phyloP scores from a whole-genome alignment of 2,329 filamentous ascomycete genomes.

The Thyridium curvatum region DNA sequence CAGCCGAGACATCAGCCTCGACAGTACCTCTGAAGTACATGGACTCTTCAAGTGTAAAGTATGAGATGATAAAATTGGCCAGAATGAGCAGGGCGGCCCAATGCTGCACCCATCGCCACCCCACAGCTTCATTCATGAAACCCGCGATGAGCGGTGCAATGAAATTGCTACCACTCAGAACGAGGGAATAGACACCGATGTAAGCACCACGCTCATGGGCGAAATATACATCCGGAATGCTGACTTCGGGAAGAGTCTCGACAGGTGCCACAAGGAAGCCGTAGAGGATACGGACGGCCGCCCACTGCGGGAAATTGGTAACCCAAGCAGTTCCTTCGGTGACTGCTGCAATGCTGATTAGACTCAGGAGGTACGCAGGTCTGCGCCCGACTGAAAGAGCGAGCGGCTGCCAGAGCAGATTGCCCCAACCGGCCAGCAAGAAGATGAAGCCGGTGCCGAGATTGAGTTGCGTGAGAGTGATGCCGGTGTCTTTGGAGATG shows the following conservation, averaged over 20 bases:
- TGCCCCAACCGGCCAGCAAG: constrained; percentile 34
- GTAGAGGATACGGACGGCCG: constrained; percentile 24
- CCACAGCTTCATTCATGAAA: constrained; percentile 38
- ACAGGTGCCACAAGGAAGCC: constrained; percentile 33
- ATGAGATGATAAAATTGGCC: constrained; percentile 40
- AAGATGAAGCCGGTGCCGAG: constrained; percentile 25
- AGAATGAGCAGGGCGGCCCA: constrained; percentile 48
- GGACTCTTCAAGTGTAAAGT: constrained; percentile 55
- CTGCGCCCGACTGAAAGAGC: constrained; percentile 32
- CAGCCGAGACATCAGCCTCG: too few relatives aligned
- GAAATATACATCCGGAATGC: constrained; percentile 20
- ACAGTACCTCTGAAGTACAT: constrained; percentile 34
- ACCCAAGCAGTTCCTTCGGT: too few relatives aligned
- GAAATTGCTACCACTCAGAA: constrained; percentile 34
- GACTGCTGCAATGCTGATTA: too few relatives aligned
- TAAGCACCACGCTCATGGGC: constrained; percentile 20
- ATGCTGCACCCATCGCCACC: constrained; percentile 43
- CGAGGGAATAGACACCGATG: constrained; percentile 33
- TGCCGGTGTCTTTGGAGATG: too few relatives aligned
- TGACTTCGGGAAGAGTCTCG: constrained; percentile 31
- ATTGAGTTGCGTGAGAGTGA: constrained; percentile 6
- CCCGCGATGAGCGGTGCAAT: constrained; percentile 39
- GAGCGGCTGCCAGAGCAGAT: constrained; percentile 39
- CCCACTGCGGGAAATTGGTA: constrained; percentile 20
- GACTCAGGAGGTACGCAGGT: constrained; percentile 11